phyloP scores from a whole-genome alignment of 192 early-diverging fungal species.

The Spizellomyces punctatus region DNA sequence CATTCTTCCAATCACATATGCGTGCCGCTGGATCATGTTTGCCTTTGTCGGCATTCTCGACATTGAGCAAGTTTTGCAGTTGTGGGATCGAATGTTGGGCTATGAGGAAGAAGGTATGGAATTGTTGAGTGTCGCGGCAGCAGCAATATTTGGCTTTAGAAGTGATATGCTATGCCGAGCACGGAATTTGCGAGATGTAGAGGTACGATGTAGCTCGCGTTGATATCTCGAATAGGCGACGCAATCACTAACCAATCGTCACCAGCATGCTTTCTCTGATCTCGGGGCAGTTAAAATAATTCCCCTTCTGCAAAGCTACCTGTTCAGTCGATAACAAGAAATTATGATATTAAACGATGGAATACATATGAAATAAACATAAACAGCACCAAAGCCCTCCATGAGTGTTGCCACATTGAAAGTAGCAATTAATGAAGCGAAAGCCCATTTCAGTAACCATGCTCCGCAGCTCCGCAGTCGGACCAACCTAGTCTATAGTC shows the following conservation, averaged over 20 bases:
- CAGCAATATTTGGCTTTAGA: constrained; percentile 46
- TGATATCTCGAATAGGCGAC: not conserved
- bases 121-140: constrained; percentile 41
- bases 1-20: constrained; percentile 41
- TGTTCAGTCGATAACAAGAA: constrained; percentile 19
- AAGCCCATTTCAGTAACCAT: too few relatives aligned
- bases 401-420: too few relatives aligned
- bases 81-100: constrained; percentile 61
- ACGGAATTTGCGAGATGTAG: constrained; percentile 41
- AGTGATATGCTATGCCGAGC: constrained; percentile 37
- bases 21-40: constrained; percentile 57
- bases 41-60: constrained; percentile 59
- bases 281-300: constrained; percentile 39
- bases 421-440: too few relatives aligned
- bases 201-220: constrained; percentile 32
- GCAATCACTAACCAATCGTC: not conserved
- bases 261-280: constrained; percentile 33
- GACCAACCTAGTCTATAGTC: too few relatives aligned
- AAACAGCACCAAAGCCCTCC: too few relatives aligned
- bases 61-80: constrained; percentile 53
- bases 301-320: constrained; percentile 42
- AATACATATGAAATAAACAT: not conserved
- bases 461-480: too few relatives aligned
- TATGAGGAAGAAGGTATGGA: constrained; percentile 41
- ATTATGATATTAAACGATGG: not conserved